Percentiles rank a stretch among this genome's conserved stretches.
phyloP scores from a whole-genome alignment of 148 eudicot genomes.

The Rhododendron ferrugineum region DNA sequence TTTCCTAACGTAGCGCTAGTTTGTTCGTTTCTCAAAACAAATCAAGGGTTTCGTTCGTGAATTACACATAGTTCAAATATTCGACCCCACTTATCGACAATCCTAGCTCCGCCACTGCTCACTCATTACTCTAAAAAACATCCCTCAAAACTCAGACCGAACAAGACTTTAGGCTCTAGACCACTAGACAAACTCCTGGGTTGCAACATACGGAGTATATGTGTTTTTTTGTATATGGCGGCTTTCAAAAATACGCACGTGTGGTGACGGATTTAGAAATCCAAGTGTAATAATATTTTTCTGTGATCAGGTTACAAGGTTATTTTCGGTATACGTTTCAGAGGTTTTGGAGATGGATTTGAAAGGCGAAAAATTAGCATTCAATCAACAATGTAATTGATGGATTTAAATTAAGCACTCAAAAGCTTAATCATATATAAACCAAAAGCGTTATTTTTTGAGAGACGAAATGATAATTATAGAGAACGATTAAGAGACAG shows the following conservation, averaged over 20 bases:
- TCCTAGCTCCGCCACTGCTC: too few species aligned
- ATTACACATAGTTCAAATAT: too few species aligned
- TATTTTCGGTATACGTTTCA: neutral
- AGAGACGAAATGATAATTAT: too few species aligned
- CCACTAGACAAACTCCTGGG: too few species aligned
- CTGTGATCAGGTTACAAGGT: neutral
- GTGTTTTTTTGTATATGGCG: neutral
- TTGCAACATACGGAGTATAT: neutral
- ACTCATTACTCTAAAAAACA: too few species aligned
- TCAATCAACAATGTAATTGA: neutral
- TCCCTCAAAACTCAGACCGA: too few species aligned
- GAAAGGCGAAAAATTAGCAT: neutral
- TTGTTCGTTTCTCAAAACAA: too few species aligned
- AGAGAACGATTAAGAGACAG: neutral
- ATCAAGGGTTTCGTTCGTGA: too few species aligned
- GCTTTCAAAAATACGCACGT: neutral
- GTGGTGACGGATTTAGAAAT: neutral
- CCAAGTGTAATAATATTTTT: neutral
- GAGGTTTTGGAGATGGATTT: neutral
- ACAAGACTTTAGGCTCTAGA: too few species aligned
- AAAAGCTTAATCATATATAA: neutral
- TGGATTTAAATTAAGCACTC: neutral
- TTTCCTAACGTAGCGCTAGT: too few species aligned
- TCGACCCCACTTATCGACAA: too few species aligned
- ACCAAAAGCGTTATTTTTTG: too few species aligned